Base-by-base conservation (phyloP, 805 yeast species). In the Ogataea pignaliae region DNA sequence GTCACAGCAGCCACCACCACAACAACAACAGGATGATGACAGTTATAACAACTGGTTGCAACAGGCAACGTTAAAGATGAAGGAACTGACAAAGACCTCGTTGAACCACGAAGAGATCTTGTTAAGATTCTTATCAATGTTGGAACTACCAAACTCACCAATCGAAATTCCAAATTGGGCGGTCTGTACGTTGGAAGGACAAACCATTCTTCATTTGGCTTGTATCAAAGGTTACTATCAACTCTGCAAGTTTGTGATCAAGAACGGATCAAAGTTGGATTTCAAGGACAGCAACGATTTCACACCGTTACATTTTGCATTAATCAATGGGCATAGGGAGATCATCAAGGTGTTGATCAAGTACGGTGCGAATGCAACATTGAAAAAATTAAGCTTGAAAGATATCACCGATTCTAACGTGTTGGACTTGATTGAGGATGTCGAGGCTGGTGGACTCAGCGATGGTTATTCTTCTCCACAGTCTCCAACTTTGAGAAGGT, bases 281-380 rank as follows among this genome's bases (percentile, higher is more conserved):
- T 70, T 73, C 38, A 78, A 76, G 55, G 99, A 93, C 61, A 72
- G 75, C 36, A 86, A 83, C 59, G 97, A 96, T 1, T 78, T 78
- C 49, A 83, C 97, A 0, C 96, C 99, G 4, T 69, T 93, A 45
- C 96, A 90, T 62, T 82, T 85, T 58, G 96, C 97, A 0, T 78
- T 88, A 29, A 61, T 90, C 53, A 71, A 74, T 52, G 96, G 96
- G 29, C 76, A 85, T 56, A 69, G 86, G 41, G 82, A 76, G 38
- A 71, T 84, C 34, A 84, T 87, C 48, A 72, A 75, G 36, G 57
- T 83, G 36, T 71, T 87, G 50, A 59, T 83, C 35, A 80, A 74
- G 32, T 81, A 84, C 59, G 83, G 81, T 41, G 85, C 91, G 1
- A 79, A 77, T 52, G 63, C 76, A 50, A 68, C 71, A 33, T 60